Base-by-base conservation (phyloP, 2,329 filamentous ascomycete genomes). In the Cercospora janseana region DNA sequence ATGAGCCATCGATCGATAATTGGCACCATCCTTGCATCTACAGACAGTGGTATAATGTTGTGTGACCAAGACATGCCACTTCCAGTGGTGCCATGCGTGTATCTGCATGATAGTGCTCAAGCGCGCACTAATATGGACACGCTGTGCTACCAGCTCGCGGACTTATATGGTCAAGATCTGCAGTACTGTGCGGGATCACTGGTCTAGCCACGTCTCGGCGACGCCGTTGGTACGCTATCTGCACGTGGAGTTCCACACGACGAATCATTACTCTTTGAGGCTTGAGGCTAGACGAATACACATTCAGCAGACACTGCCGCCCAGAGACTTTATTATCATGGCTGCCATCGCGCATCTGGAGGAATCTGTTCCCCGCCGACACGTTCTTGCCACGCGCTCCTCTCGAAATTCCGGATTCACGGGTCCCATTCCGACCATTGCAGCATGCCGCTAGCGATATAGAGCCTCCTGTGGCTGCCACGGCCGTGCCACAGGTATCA, bases 181-280 rank as follows among this genome's bases (percentile, higher is more conserved):
- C 43, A 15, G 23, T 23, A 23, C 28, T 46, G 43, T 31, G 21
- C 20, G 12, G 16, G 35, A 37, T 46, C 43, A 46, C 43, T 46
- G 29, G 15, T 35, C 43, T 46, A 46, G 43, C 29, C 43, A 7
- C 23, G 2, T 46, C 43, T 12, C 16, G 43, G 43, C 18, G 29
- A 35, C 34, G 43, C 29, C 18, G 29, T 23, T 24, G 29, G 43
- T 31, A 34, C 43, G 43, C 43, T 34, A 46, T 31, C 13, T 21
- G 35, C 29, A 46, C 43, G 43, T 46, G 43, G 43, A 28, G 28
- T 26, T 24, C 43, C 18, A 21, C n/a, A n/a, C 5, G 28, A 16
- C 43, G 43, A 46, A 46, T 46, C 43, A 35, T 15, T 46, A 18
- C 28, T 31, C 12, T 12, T 46, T 31, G 34, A 13, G 43, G 43